Base-by-base conservation (phyloP, 2,329 filamentous ascomycete genomes). In the Verticillium zaregamsianum region DNA sequence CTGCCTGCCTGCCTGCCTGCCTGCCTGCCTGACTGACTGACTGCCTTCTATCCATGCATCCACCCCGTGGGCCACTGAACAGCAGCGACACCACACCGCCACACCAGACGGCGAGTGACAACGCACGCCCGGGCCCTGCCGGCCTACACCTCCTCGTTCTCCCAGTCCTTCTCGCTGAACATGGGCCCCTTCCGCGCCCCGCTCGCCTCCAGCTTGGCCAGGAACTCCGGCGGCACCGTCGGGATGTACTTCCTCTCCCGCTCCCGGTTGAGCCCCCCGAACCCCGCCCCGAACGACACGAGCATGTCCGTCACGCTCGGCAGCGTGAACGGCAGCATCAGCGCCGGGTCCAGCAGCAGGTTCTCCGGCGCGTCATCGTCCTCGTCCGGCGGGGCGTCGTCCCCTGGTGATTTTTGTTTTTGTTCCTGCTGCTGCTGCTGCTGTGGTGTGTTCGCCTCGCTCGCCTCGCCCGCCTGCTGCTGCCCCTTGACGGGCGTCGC, bases 291-390 rank as follows among this genome's bases (percentile, higher is more conserved):
- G 70, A 96, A 99, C 67, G 89, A 94, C 57, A 99, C 87, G 57
- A 98, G 83, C 95, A 99, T 99, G 74, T 99, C 95, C 31, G 93
- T 98, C 62, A 92, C 95, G 1, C 94, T 97, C 1, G 95, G 95
- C 32, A 99, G 81, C n/a, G 90, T 90, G 73, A 99, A 99, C 0
- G 95, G 95, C 31, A 99, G 83, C 84, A 97, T 96, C 63, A 97
- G 81, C 2, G 93, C 91, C 3, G 94, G 92, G 70, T 98, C 93
- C 59, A 98, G 77, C 54, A 97, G 86, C 39, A 97, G 81, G 63
- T 91, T 84, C 67, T 91, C 86, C 0, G 90, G 90, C 15, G 87
- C 81, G 63, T 91, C 88, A 55, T 90, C 87, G 20, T 89, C 86
- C 11, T 89, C 86, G 17, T 89, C 86, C 2, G 74, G 77, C 14